Conservation (phyloP, 805 yeast genomes). For the Nadsonia fulvescens region DNA sequence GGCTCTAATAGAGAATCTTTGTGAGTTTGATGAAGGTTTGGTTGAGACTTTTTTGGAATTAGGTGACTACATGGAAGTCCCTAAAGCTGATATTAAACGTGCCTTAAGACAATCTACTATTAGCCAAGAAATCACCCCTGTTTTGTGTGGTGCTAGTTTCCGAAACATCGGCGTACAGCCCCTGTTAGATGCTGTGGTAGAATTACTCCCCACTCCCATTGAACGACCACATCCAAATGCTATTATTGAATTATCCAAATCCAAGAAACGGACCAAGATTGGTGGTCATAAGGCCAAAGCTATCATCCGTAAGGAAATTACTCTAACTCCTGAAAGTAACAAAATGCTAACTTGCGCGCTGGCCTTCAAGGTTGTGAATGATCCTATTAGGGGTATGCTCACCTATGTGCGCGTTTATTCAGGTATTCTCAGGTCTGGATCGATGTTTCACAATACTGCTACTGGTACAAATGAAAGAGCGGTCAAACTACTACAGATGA, state of each 20-base stretch:
- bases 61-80: conserved; percentile 47
- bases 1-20: conserved; percentile 64
- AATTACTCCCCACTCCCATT: conserved; percentile 67
- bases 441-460: conserved; percentile 47
- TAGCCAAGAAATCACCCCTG: conserved; percentile 44
- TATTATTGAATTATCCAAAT: conserved; percentile 10
- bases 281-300: conserved; percentile 4
- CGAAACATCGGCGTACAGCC: conserved; percentile 92
- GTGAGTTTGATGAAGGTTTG: conserved; percentile 64
- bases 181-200: conserved; percentile 61
- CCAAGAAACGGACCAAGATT: conserved; percentile 9
- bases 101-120: conserved; percentile 54
- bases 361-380: conserved; percentile 84
- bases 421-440: conserved; percentile 49
- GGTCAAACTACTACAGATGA: conserved; percentile 60
- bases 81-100: conserved; percentile 30
- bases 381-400: conserved; percentile 61
- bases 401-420: conserved; percentile 78
- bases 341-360: conserved; percentile 54
- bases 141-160: conserved; percentile 86
- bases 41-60: conserved; percentile 61
- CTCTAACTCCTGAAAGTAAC: conserved; percentile 11
- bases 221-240: conserved; percentile 42
- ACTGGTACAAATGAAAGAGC: conserved; percentile 50
- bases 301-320: background rate